These are phyloP conservation scores for Mortierella sp. DNA, from an alignment of 371 early-diverging fungal genomes.

Conservation along the genomic window DNA sequence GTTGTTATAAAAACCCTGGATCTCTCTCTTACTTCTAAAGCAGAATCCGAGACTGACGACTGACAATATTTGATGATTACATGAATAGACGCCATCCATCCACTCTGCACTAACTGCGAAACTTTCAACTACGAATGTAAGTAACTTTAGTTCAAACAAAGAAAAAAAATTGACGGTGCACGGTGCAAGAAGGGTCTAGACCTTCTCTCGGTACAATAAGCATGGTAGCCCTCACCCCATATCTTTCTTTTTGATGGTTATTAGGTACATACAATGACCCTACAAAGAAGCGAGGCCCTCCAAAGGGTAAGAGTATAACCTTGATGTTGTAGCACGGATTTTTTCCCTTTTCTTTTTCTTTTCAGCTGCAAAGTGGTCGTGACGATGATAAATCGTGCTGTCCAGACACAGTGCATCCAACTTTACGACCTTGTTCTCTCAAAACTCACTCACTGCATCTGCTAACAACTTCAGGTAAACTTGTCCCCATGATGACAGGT, in stretches of 20 bases:
- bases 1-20: too few relatives aligned
- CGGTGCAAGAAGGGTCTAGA: constrained; percentile 3
- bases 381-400: not conserved
- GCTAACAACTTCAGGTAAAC: constrained; percentile 42
- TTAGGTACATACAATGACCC: constrained; percentile 56
- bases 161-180: not conserved
- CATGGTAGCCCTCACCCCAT: not conserved
- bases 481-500: constrained; percentile 58
- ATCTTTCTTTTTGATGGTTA: not conserved
- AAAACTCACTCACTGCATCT: constrained; percentile 38
- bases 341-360: not conserved
- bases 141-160: not conserved
- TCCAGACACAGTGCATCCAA: not conserved
- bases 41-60: not conserved
- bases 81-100: constrained; percentile 50
- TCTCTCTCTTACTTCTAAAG: not conserved
- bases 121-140: constrained; percentile 56
- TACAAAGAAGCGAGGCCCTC: constrained; percentile 69
- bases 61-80: not conserved
- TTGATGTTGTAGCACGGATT: not conserved
- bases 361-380: not conserved
- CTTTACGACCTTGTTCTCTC: constrained; percentile 3
- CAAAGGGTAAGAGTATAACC: constrained; percentile 56
- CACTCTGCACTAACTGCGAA: constrained; percentile 55
- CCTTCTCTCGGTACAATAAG: not conserved